These are phyloP conservation scores for Aspergillus versicolor DNA, from an alignment of 2,329 filamentous ascomycete species.

Conservation along the genomic window DNA sequence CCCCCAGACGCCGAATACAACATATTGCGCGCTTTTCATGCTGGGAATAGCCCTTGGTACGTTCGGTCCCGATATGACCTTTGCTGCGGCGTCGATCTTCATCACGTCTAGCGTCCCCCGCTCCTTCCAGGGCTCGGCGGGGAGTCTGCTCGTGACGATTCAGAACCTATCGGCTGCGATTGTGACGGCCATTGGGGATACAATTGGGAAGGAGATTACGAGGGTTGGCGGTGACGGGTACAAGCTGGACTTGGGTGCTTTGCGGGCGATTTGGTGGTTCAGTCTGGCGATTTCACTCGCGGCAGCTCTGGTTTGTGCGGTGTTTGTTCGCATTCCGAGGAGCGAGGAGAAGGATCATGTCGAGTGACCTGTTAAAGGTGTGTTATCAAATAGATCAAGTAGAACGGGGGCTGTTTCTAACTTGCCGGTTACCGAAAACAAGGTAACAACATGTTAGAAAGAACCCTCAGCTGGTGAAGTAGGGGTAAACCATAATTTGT, in stretches of 20 bases:
- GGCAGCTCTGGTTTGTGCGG: conserved; percentile 31
- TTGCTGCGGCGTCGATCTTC: background rate
- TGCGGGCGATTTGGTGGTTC: conserved; percentile 41
- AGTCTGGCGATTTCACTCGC: conserved; percentile 30
- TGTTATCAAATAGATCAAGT: too few species aligned
- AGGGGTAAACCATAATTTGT: too few species aligned
- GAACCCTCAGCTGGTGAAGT: too few species aligned
- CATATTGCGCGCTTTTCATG: background rate
- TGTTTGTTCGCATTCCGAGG: conserved; percentile 40
- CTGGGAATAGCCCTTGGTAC: background rate
- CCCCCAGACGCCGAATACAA: background rate
- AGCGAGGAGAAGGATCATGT: conserved; percentile 32
- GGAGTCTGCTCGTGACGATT: conserved; percentile 45
- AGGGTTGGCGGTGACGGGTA: conserved; percentile 7
- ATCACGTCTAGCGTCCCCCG: conserved; percentile 26
- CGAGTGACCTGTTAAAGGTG: background rate
- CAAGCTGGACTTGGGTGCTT: conserved; percentile 23
- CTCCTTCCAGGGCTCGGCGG: conserved; percentile 46
- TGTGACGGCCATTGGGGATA: conserved; percentile 28
- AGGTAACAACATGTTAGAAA: too few species aligned
- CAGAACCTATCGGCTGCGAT: conserved; percentile 46
- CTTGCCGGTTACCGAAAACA: too few species aligned
- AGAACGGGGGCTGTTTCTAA: too few species aligned
- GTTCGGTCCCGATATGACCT: background rate
- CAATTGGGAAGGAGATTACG: conserved; percentile 28